Conservation (phyloP, 2,329 filamentous ascomycete genomes). For the Truncatella angustata region DNA sequence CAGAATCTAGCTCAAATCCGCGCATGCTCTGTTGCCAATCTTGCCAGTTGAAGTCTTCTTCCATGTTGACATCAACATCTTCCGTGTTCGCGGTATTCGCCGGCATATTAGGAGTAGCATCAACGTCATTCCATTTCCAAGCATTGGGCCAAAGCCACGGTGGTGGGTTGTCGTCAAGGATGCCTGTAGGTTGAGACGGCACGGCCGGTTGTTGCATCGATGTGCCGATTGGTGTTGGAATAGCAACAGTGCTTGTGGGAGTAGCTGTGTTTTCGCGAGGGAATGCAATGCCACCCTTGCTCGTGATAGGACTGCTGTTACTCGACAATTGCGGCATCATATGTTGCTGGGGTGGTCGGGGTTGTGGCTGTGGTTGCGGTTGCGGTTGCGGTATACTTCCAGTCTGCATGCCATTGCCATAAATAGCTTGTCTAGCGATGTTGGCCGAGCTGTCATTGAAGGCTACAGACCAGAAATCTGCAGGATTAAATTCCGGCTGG, state of each 20-base stretch:
- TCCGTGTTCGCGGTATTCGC: constrained; percentile 30
- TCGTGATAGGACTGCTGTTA: constrained; percentile 4
- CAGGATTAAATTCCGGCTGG: constrained; percentile 33
- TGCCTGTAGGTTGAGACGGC: not conserved
- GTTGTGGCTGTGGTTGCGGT: not conserved
- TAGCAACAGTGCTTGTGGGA: not conserved
- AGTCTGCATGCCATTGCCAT: not conserved
- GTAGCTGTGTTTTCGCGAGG: constrained; percentile 1
- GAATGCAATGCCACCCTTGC: constrained; percentile 7
- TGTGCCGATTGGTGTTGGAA: not conserved
- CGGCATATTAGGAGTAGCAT: constrained; percentile 1
- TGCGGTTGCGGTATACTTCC: constrained; percentile 1
- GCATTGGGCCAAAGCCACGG: constrained; percentile 39
- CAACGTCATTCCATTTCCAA: constrained; percentile 25
- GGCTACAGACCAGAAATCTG: constrained; percentile 30
- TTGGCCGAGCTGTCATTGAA: constrained; percentile 14
- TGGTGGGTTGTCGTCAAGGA: constrained; percentile 32
- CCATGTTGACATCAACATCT: constrained; percentile 30
- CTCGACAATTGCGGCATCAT: not conserved
- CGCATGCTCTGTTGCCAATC: constrained; percentile 44
- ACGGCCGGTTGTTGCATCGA: constrained; percentile 5
- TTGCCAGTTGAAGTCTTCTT: constrained; percentile 47
- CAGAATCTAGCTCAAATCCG: constrained; percentile 33
- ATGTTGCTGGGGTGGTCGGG: no score
- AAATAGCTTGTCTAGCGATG: not conserved